These are phyloP conservation scores for Ganoderma meredithae DNA, from an alignment of 1,284 basidiomycete species.

Conservation along the genomic window DNA sequence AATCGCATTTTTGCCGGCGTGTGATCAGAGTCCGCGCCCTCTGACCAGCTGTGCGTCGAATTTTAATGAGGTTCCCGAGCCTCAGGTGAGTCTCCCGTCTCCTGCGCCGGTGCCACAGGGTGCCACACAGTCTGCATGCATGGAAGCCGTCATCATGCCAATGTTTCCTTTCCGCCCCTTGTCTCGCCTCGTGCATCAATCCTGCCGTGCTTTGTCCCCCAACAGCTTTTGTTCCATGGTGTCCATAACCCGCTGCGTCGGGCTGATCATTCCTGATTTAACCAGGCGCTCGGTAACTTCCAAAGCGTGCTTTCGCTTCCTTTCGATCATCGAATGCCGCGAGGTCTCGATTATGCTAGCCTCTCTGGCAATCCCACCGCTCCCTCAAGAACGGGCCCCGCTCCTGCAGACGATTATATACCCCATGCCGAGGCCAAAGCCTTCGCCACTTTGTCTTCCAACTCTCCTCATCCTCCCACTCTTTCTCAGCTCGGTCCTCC, in stretches of 20 bases:
- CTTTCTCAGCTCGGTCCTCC: background rate
- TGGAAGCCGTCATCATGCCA: background rate
- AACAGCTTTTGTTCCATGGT: constrained; percentile 24
- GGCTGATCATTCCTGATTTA: constrained; percentile 33
- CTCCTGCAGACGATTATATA: constrained; percentile 30
- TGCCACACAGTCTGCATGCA: constrained; percentile 3
- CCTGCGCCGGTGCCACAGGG: constrained; percentile 1
- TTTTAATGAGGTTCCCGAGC: constrained; percentile 11
- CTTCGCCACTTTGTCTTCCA: constrained; percentile 13
- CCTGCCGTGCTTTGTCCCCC: constrained; percentile 24
- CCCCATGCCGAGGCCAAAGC: constrained; percentile 14
- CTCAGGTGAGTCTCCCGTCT: constrained; percentile 23
- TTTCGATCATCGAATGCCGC: constrained; percentile 19
- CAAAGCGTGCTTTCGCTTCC: constrained; percentile 28
- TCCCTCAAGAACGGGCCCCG: constrained; percentile 27
- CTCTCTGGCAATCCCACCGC: constrained; percentile 23
- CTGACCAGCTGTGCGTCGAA: constrained; percentile 28
- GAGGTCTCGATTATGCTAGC: constrained; percentile 25
- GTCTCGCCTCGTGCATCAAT: constrained; percentile 20
- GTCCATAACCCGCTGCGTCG: constrained; percentile 24
- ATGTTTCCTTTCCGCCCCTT: constrained; percentile 17
- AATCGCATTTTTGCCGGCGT: constrained; percentile 13
- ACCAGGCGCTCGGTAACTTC: constrained; percentile 26
- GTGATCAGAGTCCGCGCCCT: constrained; percentile 28
- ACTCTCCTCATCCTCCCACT: constrained; percentile 10